Evolutionary conservation across 2,329 filamentous ascomycete genomes (phyloP), one percentile per base, ranked within the genome.

Genomic region (Xylariomycetidae sp.): DNA sequence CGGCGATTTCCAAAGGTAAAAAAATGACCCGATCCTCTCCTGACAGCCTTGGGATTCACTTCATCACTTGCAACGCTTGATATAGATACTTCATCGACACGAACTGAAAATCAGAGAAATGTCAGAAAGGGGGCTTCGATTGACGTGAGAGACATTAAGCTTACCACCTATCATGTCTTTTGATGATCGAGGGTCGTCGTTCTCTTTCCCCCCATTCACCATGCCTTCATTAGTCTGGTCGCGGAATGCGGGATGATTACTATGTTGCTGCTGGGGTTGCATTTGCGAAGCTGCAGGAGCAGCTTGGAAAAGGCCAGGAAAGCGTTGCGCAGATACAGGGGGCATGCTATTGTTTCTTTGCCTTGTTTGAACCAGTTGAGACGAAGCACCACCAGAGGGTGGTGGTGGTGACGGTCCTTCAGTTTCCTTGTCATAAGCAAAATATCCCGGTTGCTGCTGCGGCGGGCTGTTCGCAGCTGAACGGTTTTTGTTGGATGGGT

Each of bases 391-490:
- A 12, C 31, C 40, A 15, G 36, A 33, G 23, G 38, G 42, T 11
- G 47, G 34, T 7, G 45, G 46, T n/a, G 45, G 33, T 20, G 44
- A 32, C 18, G 37, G 34, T 10, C 37, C 45, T 15, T 53, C 72
- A 0, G 64, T 74, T 47, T 77, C 73, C 46, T 76, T 77, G 33
- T 75, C 70, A 26, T 66, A 67, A 7, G 61, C 66, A 33, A 59
- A 63, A 26, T 51, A 56, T 1, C 51, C 29, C 2, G 49, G 42
- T 29, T 57, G 55, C 27, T 57, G 61, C 34, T 51, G 48, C 13
- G 52, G 39, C 18, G 54, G 48, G 27, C 49, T 49, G 42, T 50
- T 46, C 8, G 57, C 58, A 5, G 54, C 42, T 9, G n/a, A n/a
- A n/a, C 59, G 57, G 27, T 61, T 57, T 14, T 59, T 58, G 19